Conservation (phyloP, 352 stramenopile genomes). For the Globisporangium nagaii region DNA sequence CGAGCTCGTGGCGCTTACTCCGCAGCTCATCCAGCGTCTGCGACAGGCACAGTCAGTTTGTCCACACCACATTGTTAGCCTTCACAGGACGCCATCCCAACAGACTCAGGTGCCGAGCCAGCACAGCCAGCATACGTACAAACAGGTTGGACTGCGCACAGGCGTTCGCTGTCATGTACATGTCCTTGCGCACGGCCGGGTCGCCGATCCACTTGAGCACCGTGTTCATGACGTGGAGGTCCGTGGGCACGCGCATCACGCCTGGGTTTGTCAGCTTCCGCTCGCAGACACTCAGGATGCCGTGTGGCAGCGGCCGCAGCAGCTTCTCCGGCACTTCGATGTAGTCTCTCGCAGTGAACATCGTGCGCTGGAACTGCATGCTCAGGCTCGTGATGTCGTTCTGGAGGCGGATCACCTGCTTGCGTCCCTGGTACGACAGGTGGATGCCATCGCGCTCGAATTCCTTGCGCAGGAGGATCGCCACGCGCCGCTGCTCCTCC, state of each 20-base stretch:
- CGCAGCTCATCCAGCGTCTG: slow-evolving; percentile 87
- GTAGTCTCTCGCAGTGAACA: slow-evolving; percentile 55
- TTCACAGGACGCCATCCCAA: neutral
- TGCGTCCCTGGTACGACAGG: slow-evolving; percentile 61
- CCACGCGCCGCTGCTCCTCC: slow-evolving; percentile 90
- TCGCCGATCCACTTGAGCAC: slow-evolving; percentile 89
- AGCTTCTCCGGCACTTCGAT: slow-evolving; percentile 57
- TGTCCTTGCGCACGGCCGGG: slow-evolving; percentile 73
- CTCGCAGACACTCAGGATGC: slow-evolving; percentile 50
- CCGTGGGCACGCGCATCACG: slow-evolving; percentile 66
- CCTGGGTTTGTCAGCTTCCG: slow-evolving; percentile 59
- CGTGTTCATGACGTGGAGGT: slow-evolving; percentile 88
- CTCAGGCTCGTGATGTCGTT: slow-evolving; percentile 84
- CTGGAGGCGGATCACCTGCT: slow-evolving; percentile 83
- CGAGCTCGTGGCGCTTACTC: slow-evolving; percentile 83
- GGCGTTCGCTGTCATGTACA: slow-evolving; percentile 88
- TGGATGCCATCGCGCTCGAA: slow-evolving; percentile 96
- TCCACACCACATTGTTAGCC: neutral
- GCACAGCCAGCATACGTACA: slow-evolving; percentile 9
- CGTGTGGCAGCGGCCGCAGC: slow-evolving; percentile 53
- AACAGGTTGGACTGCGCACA: slow-evolving; percentile 67
- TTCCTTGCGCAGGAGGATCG: slow-evolving; percentile 83
- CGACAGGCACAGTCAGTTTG: neutral
- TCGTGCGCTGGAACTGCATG: slow-evolving; percentile 88
- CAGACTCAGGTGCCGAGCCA: neutral